A percentile compares a stretch with the other conserved stretches of the same genome.
phyloP scores from a whole-genome alignment of 306 rosid species.

The Rosa multiflora region DNA sequence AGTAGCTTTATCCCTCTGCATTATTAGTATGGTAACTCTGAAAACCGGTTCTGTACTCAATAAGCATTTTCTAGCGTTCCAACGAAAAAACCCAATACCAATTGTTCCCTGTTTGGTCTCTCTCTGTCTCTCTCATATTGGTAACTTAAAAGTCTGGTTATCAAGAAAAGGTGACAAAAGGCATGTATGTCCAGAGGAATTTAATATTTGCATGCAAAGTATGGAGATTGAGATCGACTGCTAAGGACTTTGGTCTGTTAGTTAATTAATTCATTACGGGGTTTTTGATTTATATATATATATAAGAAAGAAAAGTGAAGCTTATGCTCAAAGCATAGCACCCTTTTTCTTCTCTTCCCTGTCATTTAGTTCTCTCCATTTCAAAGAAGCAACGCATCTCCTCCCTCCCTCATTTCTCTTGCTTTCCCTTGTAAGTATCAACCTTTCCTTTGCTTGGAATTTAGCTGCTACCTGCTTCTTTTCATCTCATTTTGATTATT shows the following conservation, averaged over 20 bases:
- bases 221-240: constrained; percentile 30
- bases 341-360: constrained; percentile 15
- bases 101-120: constrained; percentile 31
- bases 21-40: not conserved
- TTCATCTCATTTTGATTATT: constrained; percentile 9
- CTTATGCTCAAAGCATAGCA: constrained; percentile 63
- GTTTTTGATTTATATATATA: constrained; percentile 32
- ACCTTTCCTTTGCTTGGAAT: constrained; percentile 64
- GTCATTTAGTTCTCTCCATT: constrained; percentile 39
- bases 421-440: constrained; percentile 77
- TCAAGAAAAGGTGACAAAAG: constrained; percentile 49
- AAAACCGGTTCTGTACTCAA: constrained; percentile 34
- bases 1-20: constrained; percentile 6
- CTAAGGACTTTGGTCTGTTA: constrained; percentile 16
- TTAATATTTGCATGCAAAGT: constrained; percentile 54
- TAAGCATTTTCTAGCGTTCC: constrained; percentile 51
- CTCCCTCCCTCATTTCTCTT: constrained; percentile 39
- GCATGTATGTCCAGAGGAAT: constrained; percentile 41
- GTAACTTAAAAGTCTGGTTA: constrained; percentile 21
- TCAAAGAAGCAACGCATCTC: constrained; percentile 79
- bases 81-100: constrained; percentile 45
- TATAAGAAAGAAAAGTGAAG: constrained; percentile 33
- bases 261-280: constrained; percentile 15
- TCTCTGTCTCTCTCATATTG: constrained; percentile 6
- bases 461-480: constrained; percentile 34